These are phyloP conservation scores for Laetiporus sulphureus DNA, from an alignment of 1,284 basidiomycete genomes.

Conservation along the genomic window DNA sequence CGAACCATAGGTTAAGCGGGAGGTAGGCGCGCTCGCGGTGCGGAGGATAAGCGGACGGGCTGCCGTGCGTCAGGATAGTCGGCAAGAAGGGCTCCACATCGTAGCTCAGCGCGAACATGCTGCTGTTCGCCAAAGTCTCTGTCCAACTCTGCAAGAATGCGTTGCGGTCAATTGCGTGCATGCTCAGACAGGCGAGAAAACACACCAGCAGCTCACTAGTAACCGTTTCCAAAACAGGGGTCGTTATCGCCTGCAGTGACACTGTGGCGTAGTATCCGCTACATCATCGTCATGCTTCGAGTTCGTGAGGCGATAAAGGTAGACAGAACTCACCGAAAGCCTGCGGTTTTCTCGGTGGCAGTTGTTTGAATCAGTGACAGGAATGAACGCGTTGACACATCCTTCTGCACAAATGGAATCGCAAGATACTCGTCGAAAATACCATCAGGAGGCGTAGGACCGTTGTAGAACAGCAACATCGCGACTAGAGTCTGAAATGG, in stretches of 20 bases:
- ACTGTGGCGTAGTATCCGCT: conserved; percentile 46
- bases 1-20: conserved; percentile 12
- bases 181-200: too few species aligned
- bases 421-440: conserved; percentile 38
- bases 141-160: too few species aligned
- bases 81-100: conserved; percentile 52
- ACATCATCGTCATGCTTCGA: neutral
- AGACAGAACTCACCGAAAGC: conserved; percentile 29
- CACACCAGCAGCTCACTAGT: too few species aligned
- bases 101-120: too few species aligned
- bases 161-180: too few species aligned
- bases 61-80: conserved; percentile 27
- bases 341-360: conserved; percentile 33
- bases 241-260: conserved; percentile 34
- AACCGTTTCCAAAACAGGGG: conserved; percentile 17
- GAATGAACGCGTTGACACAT: conserved; percentile 31
- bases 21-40: conserved; percentile 10
- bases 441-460: conserved; percentile 31
- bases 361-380: conserved; percentile 31
- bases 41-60: conserved; percentile 13
- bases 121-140: too few species aligned
- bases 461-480: conserved; percentile 36
- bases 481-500: conserved; percentile 16
- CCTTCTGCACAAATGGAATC: conserved; percentile 24
- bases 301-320: neutral